Evolutionary conservation across 805 yeast species (phyloP), one percentile per base, ranked within the genome.

Genomic region (Wickerhamomyces hampshirensis): DNA sequence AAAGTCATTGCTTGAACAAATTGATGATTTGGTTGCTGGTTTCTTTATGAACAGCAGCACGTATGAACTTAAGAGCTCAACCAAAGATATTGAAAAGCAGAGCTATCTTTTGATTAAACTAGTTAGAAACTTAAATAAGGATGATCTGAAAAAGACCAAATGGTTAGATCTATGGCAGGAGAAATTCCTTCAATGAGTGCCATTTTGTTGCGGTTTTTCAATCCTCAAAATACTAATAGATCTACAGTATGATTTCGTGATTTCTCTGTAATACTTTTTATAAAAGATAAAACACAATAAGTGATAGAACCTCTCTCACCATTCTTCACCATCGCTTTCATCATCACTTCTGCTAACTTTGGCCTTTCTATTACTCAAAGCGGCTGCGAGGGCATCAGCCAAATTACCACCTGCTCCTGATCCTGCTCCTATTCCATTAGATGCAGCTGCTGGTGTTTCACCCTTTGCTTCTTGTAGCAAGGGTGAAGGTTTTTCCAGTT

Each of bases 381-480:
- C 98, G 13, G 84, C 84, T 8, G 94, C 87, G 35, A 88, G 64
- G 0, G 96, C 96, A 58, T 85, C 94, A 2, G 95, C 96, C 40
- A 88, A 62, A 11, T 75, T 68, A 2, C 77, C 83, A 1, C 83
- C 76, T 31, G 71, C 79, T 7, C 74, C 71, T 4, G 68, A 58
- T 10, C 65, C 62, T 4, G 62, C 68, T n/a, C 67, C 67, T 11
- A 67, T 52, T 8, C 66, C 53, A n/a, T 63, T 48, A 9, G 60
- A 59, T 5, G 58, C 56, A 6, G 67, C 42, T 1, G 65, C 40
- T 0, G 73, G 68, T 0, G 72, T 54, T 34, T 77, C 84, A 17
- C 91, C 91, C 28, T 67, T 65, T 2, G 86, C 86, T 54, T 83
- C 91, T 52, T 73, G 84, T 13, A 84, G 60, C 13, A 84, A 50